Evolutionary conservation across 805 yeast genomes (phyloP), one percentile per base, ranked within the genome.

Genomic region (Yamadazyma phyllophila): DNA sequence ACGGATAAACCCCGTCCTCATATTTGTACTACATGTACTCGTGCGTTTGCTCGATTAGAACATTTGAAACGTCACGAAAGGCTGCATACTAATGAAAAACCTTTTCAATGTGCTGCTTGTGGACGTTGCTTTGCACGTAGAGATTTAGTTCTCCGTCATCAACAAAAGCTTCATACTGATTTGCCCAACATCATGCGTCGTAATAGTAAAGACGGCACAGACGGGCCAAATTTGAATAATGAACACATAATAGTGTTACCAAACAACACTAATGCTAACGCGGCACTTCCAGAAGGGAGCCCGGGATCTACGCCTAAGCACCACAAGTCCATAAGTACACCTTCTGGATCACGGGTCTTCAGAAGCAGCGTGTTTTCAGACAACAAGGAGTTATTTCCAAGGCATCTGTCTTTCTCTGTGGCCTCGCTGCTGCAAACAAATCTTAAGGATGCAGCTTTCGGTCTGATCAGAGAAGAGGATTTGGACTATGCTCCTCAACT

Each of bases 1-100:
- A 88, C 96, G 0, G 95, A 89, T 59, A 90, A 90, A 61, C 98
- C 98, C 11, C 74, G 98, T 47, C 98, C 98, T 1, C 96, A 88
- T 60, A 76, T 88, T 9, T 94, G 99, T 63, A 66, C 85, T 2
- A 85, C 88, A 4, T 94, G 99, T 62, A 88, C 97, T 1, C 76
- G 99, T 49, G 96, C 96, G 2, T 94, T 94, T 76, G 99, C 97
- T 1, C 77, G 99, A 44, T 74, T 88, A 40, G 99, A 92, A 65
- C 99, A 92, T 66, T 74, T 94, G 59, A 90, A 88, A 64, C 82
- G 99, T 47, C 99, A 92, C 61, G 95, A 90, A 57, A 73, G 97
- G 34, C 84, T 95, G 0, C 99, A 92, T 63, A 92, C 99, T 8
- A 88, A 91, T 62, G 97, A 91, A 65, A 90, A 90, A 62, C 98